Evolutionary conservation across 2,329 filamentous ascomycete species (phyloP).

Genomic region (Fusarium lyarnte): DNA sequence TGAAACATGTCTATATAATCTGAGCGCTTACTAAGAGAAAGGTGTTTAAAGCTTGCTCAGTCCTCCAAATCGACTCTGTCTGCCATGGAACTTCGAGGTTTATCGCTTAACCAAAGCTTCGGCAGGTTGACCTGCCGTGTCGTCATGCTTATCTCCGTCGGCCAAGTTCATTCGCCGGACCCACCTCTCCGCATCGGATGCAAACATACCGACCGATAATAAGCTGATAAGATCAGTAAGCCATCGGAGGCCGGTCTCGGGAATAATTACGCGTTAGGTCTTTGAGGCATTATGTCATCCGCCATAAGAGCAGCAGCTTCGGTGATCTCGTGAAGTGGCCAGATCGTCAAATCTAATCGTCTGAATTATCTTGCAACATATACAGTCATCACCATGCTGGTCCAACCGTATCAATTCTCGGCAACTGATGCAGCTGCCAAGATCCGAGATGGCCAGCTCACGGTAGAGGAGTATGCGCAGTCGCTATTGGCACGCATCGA

Average conservation of each 20-base stretch:
- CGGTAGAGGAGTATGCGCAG: constrained; percentile 33
- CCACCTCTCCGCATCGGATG: not conserved
- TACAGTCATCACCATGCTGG: not conserved
- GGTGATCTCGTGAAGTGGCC: not conserved
- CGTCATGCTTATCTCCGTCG: not conserved
- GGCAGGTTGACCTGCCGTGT: too few relatives aligned
- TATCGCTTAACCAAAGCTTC: too few relatives aligned
- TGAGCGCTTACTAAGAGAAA: too few relatives aligned
- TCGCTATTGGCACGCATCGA: constrained; percentile 14
- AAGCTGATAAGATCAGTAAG: not conserved
- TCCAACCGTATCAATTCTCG: not conserved
- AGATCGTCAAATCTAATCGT: not conserved
- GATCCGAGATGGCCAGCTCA: not conserved
- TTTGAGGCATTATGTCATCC: constrained; percentile 8
- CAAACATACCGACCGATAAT: not conserved
- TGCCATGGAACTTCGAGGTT: too few relatives aligned
- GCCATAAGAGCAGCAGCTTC: not conserved
- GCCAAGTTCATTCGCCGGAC: not conserved
- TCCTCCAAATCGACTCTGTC: too few relatives aligned
- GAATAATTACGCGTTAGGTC: not conserved
- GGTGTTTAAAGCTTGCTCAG: too few relatives aligned
- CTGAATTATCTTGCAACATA: accelerated
- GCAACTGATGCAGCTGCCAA: not conserved
- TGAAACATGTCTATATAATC: too few relatives aligned
- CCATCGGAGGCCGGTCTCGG: not conserved